Percentiles rank a stretch among this genome's conserved stretches.
phyloP scores from a whole-genome alignment of 2,329 filamentous ascomycete species.

The Teratosphaeria nubilosa region DNA sequence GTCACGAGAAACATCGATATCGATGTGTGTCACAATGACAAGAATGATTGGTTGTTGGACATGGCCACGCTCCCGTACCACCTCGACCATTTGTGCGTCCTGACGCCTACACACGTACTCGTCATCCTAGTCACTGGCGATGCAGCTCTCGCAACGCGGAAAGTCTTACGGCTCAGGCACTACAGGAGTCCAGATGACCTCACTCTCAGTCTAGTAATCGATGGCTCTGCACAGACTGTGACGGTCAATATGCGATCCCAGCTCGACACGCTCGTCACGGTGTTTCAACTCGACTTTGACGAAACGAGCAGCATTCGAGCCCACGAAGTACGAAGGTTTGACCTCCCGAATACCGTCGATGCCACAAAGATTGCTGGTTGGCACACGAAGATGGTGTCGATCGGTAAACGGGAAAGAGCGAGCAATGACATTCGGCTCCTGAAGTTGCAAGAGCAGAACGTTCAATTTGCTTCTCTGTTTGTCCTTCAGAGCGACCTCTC shows the following conservation, averaged over 20 bases:
- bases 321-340: background rate
- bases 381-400: background rate
- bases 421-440: background rate
- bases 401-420: background rate
- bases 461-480: background rate
- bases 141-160: slow-evolving; percentile 19
- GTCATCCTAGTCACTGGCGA: slow-evolving; percentile 20
- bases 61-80: slow-evolving; percentile 39
- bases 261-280: background rate
- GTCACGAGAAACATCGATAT: slow-evolving; percentile 17
- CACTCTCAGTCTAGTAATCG: background rate
- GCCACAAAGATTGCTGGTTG: background rate
- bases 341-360: background rate
- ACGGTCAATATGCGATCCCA: background rate
- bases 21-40: slow-evolving; percentile 17
- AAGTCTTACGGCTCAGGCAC: slow-evolving; percentile 42
- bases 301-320: background rate
- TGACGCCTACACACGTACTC: slow-evolving; percentile 46
- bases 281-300: background rate
- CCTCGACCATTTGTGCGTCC: slow-evolving; percentile 44
- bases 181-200: slow-evolving; percentile 29
- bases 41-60: slow-evolving; percentile 47
- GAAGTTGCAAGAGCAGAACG: background rate
- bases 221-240: background rate
- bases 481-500: background rate